These are phyloP conservation scores for Phytophthora constricta DNA, from an alignment of 352 stramenopile genomes.

Conservation along the genomic window DNA sequence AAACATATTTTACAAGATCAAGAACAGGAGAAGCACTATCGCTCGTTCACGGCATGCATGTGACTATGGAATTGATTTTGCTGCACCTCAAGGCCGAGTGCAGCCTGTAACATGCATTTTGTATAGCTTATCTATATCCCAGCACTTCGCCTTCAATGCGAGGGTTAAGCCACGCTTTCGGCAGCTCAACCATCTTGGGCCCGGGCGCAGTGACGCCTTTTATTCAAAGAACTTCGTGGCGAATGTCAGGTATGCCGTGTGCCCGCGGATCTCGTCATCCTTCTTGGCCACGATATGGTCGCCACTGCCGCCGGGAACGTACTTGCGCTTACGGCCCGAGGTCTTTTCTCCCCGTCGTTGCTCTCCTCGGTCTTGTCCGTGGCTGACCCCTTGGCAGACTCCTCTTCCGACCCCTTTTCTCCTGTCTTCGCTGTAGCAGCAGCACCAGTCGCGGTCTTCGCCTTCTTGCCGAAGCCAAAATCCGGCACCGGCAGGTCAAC, in stretches of 20 bases:
- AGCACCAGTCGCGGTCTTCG: conserved; percentile 21
- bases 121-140: conserved; percentile 37
- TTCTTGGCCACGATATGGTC: conserved; percentile 84
- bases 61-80: no score
- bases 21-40: no score
- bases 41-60: no score
- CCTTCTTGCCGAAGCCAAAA: conserved; percentile 63
- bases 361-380: conserved; percentile 22
- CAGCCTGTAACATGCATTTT: conserved; percentile 25
- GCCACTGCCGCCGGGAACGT: conserved; percentile 55
- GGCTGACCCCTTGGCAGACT: not conserved
- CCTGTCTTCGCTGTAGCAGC: not conserved
- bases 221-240: conserved; percentile 83
- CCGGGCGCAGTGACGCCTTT: conserved; percentile 1
- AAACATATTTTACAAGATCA: no score
- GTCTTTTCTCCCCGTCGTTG: conserved; percentile 38
- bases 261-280: conserved; percentile 85
- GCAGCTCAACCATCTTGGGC: not conserved
- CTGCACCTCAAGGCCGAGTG: not conserved
- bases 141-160: not conserved
- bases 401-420: conserved; percentile 8
- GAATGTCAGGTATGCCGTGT: conserved; percentile 89
- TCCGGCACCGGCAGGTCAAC: conserved; percentile 76
- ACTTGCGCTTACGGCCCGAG: conserved; percentile 57
- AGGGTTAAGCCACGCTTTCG: not conserved